Conservation (phyloP, 2,329 filamentous ascomycete species). For the Pseudodiploospora longispora region DNA sequence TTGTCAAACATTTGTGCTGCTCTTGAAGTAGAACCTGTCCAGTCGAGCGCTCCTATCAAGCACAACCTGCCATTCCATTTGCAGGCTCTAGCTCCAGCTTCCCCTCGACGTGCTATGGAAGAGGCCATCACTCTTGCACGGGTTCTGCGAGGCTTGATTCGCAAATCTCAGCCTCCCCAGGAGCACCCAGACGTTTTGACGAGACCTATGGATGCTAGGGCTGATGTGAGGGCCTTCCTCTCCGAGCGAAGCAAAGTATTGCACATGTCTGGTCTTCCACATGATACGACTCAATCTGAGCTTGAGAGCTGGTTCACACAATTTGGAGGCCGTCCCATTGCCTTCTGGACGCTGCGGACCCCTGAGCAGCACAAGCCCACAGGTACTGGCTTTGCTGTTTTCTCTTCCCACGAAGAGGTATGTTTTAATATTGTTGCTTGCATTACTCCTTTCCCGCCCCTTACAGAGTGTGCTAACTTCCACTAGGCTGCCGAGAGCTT, state of each 20-base stretch:
- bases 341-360: constrained; percentile 96
- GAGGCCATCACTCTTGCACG: constrained; percentile 91
- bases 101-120: constrained; percentile 92
- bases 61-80: constrained; percentile 97
- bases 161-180: constrained; percentile 89
- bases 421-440: constrained; percentile 27
- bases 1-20: constrained; percentile 97
- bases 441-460: no score
- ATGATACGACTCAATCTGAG: constrained; percentile 97
- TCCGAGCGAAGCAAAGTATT: constrained; percentile 96
- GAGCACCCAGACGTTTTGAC: constrained; percentile 94
- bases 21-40: constrained; percentile 93
- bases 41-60: constrained; percentile 96
- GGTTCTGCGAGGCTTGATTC: constrained; percentile 84
- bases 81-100: constrained; percentile 90
- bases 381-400: constrained; percentile 94
- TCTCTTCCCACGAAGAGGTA: constrained; percentile 98
- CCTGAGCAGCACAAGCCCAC: constrained; percentile 99
- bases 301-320: constrained; percentile 99
- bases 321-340: constrained; percentile 93
- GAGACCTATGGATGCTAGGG: constrained; percentile 90
- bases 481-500: constrained; percentile 85
- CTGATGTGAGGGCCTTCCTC: constrained; percentile 91
- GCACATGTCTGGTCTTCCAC: constrained; percentile 93
- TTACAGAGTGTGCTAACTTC: constrained; percentile 1